A percentile compares a stretch with the other conserved stretches of the same genome.
Evolutionary conservation across 1,284 basidiomycete genomes (phyloP).

Genomic region (Cryptococcus jaspeensis): DNA sequence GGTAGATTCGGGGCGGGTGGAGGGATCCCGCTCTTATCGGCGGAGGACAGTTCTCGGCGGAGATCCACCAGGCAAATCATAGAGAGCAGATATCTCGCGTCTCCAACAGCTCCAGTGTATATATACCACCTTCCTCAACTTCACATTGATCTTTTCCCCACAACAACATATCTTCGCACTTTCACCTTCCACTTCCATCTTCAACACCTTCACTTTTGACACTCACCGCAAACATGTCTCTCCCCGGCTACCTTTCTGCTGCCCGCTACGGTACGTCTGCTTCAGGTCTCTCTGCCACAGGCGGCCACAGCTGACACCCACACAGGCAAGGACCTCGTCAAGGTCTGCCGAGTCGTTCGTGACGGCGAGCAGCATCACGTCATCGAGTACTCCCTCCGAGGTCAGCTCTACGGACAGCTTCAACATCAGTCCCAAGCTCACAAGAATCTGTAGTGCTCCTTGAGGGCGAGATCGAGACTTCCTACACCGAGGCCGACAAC

Average conservation of each 20-base stretch:
- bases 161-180: too few relatives aligned
- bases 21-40: not conserved
- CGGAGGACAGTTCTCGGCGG: not conserved
- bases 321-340: constrained; percentile 76
- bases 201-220: not conserved
- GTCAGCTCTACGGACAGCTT: constrained; percentile 53
- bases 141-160: too few relatives aligned
- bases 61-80: not conserved
- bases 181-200: too few relatives aligned
- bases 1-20: too few relatives aligned
- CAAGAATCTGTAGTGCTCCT: constrained; percentile 57
- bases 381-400: constrained; percentile 51
- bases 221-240: constrained; percentile 27
- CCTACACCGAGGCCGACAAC: constrained; percentile 82
- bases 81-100: too few relatives aligned
- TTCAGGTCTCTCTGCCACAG: not conserved
- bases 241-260: constrained; percentile 40
- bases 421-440: not conserved
- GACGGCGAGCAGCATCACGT: constrained; percentile 54
- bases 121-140: too few relatives aligned
- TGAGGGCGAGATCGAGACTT: constrained; percentile 73
- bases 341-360: constrained; percentile 80
- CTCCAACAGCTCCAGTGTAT: too few relatives aligned
- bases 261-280: constrained; percentile 38
- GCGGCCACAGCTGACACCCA: constrained; percentile 1